A percentile compares a stretch with the other conserved stretches of the same genome.
These are phyloP conservation scores for Pythium apleroticum DNA, from an alignment of 352 stramenopile genomes.

Conservation along the genomic window DNA sequence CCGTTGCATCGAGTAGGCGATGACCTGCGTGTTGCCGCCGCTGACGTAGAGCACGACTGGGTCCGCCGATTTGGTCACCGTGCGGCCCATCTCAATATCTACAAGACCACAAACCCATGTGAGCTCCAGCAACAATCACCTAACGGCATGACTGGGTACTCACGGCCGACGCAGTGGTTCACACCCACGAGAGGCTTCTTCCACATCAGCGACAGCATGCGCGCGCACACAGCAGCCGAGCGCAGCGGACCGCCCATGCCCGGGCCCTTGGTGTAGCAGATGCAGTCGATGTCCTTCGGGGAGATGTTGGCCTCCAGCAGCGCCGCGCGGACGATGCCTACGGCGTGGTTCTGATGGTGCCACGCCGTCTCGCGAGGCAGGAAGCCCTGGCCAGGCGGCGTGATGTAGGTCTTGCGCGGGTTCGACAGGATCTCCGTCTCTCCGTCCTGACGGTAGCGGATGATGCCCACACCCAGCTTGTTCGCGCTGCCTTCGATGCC, in stretches of 20 bases:
- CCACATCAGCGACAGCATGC: conserved; percentile 95
- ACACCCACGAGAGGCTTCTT: conserved; percentile 95
- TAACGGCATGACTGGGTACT: conserved; percentile 22
- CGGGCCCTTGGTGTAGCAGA: conserved; percentile 96
- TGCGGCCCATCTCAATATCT: conserved; percentile 99
- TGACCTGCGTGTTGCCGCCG: conserved; percentile 98
- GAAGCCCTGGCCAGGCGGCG: conserved; percentile 96
- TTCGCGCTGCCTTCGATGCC: conserved; percentile 99
- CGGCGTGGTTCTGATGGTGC: conserved; percentile 98
- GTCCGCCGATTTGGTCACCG: conserved; percentile 93
- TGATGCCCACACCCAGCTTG: conserved; percentile 94
- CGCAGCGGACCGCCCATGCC: conserved; percentile 99
- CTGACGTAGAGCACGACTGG: conserved; percentile 99
- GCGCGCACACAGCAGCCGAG: conserved; percentile 94
- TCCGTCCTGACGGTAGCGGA: conserved; percentile 64
- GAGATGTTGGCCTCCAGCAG: conserved; percentile 90
- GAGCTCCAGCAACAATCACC: background rate
- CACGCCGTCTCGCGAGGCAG: conserved; percentile 97
- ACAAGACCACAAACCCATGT: background rate
- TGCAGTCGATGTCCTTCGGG: conserved; percentile 88
- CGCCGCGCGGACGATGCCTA: conserved; percentile 93
- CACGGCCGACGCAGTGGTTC: conserved; percentile 99
- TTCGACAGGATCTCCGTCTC: conserved; percentile 96
- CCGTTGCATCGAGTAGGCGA: conserved; percentile 87
- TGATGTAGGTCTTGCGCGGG: conserved; percentile 99